Conservation (phyloP, 2,329 filamentous ascomycete species). For the Nothophaeocryptopus gaeumannii region DNA sequence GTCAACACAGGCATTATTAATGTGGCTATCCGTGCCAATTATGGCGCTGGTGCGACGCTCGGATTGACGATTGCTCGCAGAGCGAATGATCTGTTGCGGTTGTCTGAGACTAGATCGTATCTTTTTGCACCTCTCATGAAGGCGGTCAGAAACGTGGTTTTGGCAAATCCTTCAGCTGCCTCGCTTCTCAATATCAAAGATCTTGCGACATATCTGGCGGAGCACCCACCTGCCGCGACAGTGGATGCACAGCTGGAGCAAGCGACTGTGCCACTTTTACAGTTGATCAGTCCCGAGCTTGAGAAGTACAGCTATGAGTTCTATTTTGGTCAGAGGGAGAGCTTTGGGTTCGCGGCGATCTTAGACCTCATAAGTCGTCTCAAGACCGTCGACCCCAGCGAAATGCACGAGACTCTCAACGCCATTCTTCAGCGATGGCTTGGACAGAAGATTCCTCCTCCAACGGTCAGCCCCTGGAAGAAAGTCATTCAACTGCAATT, state of each 20-base stretch:
- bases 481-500: constrained; percentile 48
- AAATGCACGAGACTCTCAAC: constrained; percentile 32
- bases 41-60: constrained; percentile 6
- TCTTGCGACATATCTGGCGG: constrained; percentile 40
- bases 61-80: constrained; percentile 7
- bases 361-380: constrained; percentile 46
- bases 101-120: constrained; percentile 32
- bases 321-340: constrained; percentile 46
- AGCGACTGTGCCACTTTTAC: constrained; percentile 34
- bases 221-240: constrained; percentile 42
- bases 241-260: constrained; percentile 48
- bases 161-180: constrained; percentile 29
- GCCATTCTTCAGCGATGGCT: constrained; percentile 43
- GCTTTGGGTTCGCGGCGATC: constrained; percentile 44
- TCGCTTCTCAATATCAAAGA: constrained; percentile 38
- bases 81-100: constrained; percentile 15
- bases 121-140: constrained; percentile 31
- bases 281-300: constrained; percentile 32
- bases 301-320: constrained; percentile 35
- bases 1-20: constrained; percentile 34
- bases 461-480: constrained; percentile 49
- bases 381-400: constrained; percentile 18
- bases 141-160: constrained; percentile 24
- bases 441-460: constrained; percentile 42
- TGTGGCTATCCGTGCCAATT: constrained; percentile 25